A percentile compares a stretch with the other conserved stretches of the same genome.
These are phyloP conservation scores for Hyaloperonospora arabidopsidis DNA, from an alignment of 352 stramenopile species.

Conservation along the genomic window DNA sequence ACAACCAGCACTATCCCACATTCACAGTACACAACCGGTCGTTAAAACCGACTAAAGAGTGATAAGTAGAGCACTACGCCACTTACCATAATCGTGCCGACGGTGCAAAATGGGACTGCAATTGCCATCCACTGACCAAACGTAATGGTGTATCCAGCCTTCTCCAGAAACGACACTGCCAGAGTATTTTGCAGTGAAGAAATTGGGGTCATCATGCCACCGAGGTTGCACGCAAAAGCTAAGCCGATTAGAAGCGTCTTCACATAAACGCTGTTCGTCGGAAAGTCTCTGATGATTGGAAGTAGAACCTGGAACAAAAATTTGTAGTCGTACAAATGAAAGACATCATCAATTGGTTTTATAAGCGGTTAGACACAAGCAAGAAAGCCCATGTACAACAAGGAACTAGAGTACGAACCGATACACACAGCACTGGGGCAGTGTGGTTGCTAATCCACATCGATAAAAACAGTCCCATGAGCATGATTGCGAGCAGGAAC, in stretches of 20 bases:
- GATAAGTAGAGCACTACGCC: constrained; percentile 1
- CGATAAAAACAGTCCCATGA: constrained; percentile 88
- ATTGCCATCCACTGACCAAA: constrained; percentile 89
- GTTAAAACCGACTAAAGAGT: constrained; percentile 3
- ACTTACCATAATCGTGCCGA: constrained; percentile 76
- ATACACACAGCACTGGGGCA: constrained; percentile 87
- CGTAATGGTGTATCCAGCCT: constrained; percentile 79
- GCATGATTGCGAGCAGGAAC: constrained; percentile 89
- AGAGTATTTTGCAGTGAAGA: constrained; percentile 87
- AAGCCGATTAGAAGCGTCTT: constrained; percentile 89
- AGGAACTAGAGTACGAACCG: constrained; percentile 31
- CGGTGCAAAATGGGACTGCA: constrained; percentile 81
- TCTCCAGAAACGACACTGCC: constrained; percentile 80
- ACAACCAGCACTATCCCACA: constrained; percentile 69
- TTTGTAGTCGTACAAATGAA: background rate
- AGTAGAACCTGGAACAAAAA: constrained; percentile 44
- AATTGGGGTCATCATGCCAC: constrained; percentile 91
- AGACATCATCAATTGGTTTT: background rate
- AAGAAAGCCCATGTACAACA: too few species aligned
- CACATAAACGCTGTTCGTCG: constrained; percentile 75
- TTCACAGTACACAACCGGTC: constrained; percentile 4
- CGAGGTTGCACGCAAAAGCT: constrained; percentile 90
- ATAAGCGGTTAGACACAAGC: too few species aligned
- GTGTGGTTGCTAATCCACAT: constrained; percentile 94
- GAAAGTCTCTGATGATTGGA: constrained; percentile 85